These are phyloP conservation scores for Globisporangium nagaii DNA, from an alignment of 352 stramenopile genomes.

Conservation along the genomic window DNA sequence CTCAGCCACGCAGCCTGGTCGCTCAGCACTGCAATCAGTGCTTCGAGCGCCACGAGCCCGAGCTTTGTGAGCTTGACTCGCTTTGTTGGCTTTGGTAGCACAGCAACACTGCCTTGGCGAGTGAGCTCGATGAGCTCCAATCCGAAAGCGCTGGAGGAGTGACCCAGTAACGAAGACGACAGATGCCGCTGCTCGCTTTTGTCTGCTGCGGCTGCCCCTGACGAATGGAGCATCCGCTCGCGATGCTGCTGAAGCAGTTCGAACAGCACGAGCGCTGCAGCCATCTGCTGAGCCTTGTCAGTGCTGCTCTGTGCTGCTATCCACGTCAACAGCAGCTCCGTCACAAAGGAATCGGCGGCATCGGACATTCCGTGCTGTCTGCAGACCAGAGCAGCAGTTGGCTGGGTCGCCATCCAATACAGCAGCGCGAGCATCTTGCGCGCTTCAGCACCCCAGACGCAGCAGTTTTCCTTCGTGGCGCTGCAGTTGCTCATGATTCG, in stretches of 20 bases:
- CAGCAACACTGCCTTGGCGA: background rate
- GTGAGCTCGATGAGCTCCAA: conserved; percentile 1
- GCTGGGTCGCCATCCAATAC: conserved; percentile 49
- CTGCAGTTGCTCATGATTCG: conserved; percentile 37
- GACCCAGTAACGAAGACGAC: background rate
- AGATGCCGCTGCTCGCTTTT: background rate
- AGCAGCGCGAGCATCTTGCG: conserved; percentile 46
- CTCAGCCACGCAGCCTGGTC: conserved; percentile 15
- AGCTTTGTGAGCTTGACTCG: conserved; percentile 49
- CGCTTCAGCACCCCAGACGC: conserved; percentile 41
- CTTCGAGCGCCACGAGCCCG: conserved; percentile 42
- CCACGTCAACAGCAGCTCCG: conserved; percentile 29
- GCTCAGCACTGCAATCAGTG: conserved; percentile 34
- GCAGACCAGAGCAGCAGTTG: too few species aligned
- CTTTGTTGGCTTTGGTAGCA: background rate
- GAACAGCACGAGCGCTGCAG: conserved; percentile 51
- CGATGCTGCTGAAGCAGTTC: conserved; percentile 45
- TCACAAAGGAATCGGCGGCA: conserved; percentile 14
- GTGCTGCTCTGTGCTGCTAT: conserved; percentile 7
- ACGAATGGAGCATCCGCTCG: background rate
- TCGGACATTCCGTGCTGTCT: background rate
- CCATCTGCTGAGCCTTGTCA: conserved; percentile 47
- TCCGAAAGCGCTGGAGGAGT: background rate
- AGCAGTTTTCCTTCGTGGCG: conserved; percentile 45
- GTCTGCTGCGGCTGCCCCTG: background rate